These are phyloP conservation scores for Trichosporon inkin DNA, from an alignment of 1,284 basidiomycete species.

Conservation along the genomic window DNA sequence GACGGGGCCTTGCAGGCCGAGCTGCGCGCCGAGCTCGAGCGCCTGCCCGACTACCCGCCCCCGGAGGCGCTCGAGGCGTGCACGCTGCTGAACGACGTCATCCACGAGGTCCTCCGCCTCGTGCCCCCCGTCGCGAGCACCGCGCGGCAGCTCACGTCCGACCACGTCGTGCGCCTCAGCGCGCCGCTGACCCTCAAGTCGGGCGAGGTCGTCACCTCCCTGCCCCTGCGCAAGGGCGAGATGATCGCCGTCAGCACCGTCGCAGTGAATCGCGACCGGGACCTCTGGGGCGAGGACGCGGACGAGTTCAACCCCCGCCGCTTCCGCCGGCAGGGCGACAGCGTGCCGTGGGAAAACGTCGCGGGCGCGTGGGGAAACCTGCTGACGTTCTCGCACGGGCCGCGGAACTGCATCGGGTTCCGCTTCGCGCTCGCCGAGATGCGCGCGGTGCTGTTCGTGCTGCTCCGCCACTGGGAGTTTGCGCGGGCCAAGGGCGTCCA, in stretches of 20 bases:
- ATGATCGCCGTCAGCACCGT: too few relatives aligned
- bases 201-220: slow-evolving; percentile 45
- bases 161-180: slow-evolving; percentile 60
- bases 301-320: slow-evolving; percentile 55
- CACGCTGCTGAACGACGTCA: slow-evolving; percentile 60
- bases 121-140: slow-evolving; percentile 64
- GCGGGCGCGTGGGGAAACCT: slow-evolving; percentile 56
- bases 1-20: slow-evolving; percentile 57
- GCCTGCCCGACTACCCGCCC: background rate
- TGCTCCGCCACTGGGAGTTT: slow-evolving; percentile 59
- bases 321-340: slow-evolving; percentile 16
- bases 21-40: slow-evolving; percentile 56
- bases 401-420: slow-evolving; percentile 57
- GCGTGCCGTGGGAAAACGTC: background rate
- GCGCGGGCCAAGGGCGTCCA: slow-evolving; percentile 40
- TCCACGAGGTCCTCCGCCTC: slow-evolving; percentile 64
- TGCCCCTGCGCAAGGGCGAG: slow-evolving; percentile 15
- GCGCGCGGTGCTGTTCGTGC: slow-evolving; percentile 59
- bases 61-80: slow-evolving; percentile 47
- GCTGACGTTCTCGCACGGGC: slow-evolving; percentile 60
- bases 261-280: background rate
- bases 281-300: slow-evolving; percentile 68
- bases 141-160: slow-evolving; percentile 58
- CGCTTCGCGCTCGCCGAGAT: slow-evolving; percentile 65
- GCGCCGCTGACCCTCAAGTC: slow-evolving; percentile 45